Evolutionary conservation across 2,329 filamentous ascomycete genomes (phyloP).

Genomic region (Botrytis galanthina): DNA sequence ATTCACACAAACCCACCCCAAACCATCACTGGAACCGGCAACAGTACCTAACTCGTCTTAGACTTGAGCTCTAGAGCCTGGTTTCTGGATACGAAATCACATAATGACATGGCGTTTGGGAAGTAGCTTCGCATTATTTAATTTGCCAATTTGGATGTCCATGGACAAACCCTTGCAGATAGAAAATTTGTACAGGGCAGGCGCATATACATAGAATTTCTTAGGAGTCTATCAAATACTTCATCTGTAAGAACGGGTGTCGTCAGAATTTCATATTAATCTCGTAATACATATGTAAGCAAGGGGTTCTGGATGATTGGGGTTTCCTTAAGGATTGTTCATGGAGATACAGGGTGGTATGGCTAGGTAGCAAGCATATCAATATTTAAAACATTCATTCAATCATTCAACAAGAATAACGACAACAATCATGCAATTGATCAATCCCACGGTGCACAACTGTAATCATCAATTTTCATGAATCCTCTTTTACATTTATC

Average conservation of each 20-base stretch:
- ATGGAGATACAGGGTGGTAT: background rate
- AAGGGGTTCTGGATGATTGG: background rate
- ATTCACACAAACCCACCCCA: slow-evolving; percentile 37
- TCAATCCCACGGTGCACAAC: background rate
- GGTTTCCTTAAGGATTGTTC: background rate
- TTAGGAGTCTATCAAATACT: background rate
- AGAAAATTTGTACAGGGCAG: background rate
- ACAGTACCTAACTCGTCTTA: background rate
- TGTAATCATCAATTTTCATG: background rate
- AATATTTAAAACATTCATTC: too few relatives aligned
- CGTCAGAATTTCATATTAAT: background rate
- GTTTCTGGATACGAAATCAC: background rate
- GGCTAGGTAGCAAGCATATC: background rate
- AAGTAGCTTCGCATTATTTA: background rate
- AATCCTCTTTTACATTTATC: background rate
- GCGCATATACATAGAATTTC: slow-evolving; percentile 1
- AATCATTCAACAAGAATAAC: background rate
- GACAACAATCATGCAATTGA: background rate
- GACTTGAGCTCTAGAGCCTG: background rate
- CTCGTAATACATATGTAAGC: background rate
- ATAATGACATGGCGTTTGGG: background rate
- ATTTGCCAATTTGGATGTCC: background rate
- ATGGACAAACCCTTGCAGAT: background rate
- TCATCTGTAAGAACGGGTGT: background rate
- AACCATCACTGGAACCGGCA: too few relatives aligned